These are phyloP conservation scores for Shiraia sp. DNA, from an alignment of 2,329 filamentous ascomycete species.

Conservation along the genomic window DNA sequence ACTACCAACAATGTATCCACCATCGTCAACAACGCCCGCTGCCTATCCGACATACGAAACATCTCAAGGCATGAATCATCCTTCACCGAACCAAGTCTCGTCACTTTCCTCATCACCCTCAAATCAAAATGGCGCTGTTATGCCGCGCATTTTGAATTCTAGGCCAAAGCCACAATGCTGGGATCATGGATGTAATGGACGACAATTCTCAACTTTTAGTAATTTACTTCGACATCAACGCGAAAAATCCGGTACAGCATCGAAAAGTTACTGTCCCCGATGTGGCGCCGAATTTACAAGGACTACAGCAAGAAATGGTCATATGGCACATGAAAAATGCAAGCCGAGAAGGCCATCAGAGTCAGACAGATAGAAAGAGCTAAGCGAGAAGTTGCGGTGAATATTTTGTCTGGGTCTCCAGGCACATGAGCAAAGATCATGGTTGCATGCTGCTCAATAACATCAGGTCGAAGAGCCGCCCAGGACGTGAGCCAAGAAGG, in stretches of 20 bases:
- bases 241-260: constrained; percentile 88
- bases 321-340: constrained; percentile 87
- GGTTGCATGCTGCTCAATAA: too few relatives aligned
- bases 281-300: constrained; percentile 93
- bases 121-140: constrained; percentile 29
- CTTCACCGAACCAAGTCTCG: constrained; percentile 20
- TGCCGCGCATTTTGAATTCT: constrained; percentile 68
- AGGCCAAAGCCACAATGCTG: constrained; percentile 94
- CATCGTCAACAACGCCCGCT: constrained; percentile 35
- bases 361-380: constrained; percentile 23
- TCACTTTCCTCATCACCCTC: constrained; percentile 34
- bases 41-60: constrained; percentile 39
- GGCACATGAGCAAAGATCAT: too few relatives aligned
- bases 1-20: constrained; percentile 43
- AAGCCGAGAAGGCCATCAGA: constrained; percentile 67
- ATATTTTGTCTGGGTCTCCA: too few relatives aligned
- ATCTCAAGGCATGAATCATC: constrained; percentile 24
- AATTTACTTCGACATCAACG: constrained; percentile 90
- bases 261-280: constrained; percentile 86
- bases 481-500: constrained; percentile 4
- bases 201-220: constrained; percentile 95
- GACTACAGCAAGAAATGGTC: constrained; percentile 85
- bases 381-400: background rate
- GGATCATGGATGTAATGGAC: constrained; percentile 95
- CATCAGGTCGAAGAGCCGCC: background rate